Percentiles rank a stretch among this genome's conserved stretches.
These are phyloP conservation scores for Tricholoma terreum DNA, from an alignment of 768 basidiomycete species.

Conservation along the genomic window DNA sequence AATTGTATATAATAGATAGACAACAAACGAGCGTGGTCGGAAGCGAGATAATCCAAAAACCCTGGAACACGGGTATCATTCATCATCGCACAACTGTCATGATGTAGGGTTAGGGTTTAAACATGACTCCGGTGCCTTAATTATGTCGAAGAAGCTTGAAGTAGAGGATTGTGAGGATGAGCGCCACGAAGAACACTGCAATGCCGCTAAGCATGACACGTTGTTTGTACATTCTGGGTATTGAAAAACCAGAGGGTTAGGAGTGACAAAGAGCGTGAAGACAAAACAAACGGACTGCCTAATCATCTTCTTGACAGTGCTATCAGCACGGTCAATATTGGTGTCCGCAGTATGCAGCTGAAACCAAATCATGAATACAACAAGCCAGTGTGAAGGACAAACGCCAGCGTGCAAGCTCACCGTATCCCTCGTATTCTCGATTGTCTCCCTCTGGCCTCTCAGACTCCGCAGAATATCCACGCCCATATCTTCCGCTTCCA, in stretches of 20 bases:
- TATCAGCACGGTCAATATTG: slow-evolving; percentile 82
- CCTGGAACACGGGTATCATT: background rate
- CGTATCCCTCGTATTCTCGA: slow-evolving; percentile 83
- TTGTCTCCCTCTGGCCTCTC: slow-evolving; percentile 83
- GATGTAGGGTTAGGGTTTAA: background rate
- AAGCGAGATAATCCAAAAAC: background rate
- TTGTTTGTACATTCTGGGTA: slow-evolving; percentile 84
- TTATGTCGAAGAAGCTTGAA: slow-evolving; percentile 37
- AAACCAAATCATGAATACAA: no score
- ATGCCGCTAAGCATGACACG: slow-evolving; percentile 76
- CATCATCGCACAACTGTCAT: background rate
- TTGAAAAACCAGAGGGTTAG: background rate
- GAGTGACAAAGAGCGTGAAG: background rate
- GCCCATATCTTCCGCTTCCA: slow-evolving; percentile 90
- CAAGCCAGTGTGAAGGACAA: background rate
- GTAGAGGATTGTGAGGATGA: slow-evolving; percentile 74
- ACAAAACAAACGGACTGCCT: slow-evolving; percentile 58
- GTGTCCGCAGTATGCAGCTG: slow-evolving; percentile 80
- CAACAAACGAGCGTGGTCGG: background rate
- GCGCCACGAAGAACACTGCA: slow-evolving; percentile 69
- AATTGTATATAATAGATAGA: no score
- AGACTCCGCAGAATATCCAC: slow-evolving; percentile 83
- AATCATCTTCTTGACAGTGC: slow-evolving; percentile 91
- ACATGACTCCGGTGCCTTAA: background rate
- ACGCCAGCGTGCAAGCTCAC: slow-evolving; percentile 32